phyloP scores from a whole-genome alignment of 2,329 filamentous ascomycete genomes.

The Remersonia thermophila region DNA sequence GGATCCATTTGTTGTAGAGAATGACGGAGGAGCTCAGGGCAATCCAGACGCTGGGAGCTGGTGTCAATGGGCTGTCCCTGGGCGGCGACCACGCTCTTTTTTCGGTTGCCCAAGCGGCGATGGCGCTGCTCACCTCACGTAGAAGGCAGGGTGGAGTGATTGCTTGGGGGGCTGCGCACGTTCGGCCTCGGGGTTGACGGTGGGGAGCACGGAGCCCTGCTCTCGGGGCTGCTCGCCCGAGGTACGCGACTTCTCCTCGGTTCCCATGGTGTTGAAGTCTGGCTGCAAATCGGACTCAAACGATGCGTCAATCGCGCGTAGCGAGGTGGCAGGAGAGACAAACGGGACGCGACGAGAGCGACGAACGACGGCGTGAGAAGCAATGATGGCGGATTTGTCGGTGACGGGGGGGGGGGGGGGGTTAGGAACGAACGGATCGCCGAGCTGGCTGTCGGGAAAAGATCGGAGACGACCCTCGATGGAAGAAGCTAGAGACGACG shows the following conservation, averaged over 20 bases:
- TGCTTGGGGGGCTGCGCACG: conserved; percentile 55
- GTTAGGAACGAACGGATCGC: no score
- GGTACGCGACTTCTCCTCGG: conserved; percentile 70
- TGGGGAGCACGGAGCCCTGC: conserved; percentile 56
- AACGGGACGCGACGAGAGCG: no score
- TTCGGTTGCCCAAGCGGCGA: no score
- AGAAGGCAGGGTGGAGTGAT: conserved; percentile 66
- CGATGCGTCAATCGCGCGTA: no score
- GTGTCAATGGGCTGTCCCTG: conserved; percentile 2
- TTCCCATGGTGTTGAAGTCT: conserved; percentile 36
- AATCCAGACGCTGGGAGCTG: conserved; percentile 66
- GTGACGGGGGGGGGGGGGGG: no score
- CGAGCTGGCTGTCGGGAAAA: no score
- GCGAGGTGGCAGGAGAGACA: no score
- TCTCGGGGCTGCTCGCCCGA: conserved; percentile 65
- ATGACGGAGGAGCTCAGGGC: conserved; percentile 86
- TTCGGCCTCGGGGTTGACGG: conserved; percentile 62
- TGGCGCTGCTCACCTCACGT: conserved; percentile 50
- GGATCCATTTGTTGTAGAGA: conserved; percentile 98
- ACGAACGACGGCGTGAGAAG: background rate
- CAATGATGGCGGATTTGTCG: background rate
- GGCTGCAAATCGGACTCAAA: no score
- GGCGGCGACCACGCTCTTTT: no score
- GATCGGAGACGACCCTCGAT: no score
- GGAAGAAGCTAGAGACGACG: no score